Evolutionary conservation across 441 rosid genomes (phyloP), one percentile per base, ranked within the genome.

Genomic region (Bocquillonia castaneifolia): DNA sequence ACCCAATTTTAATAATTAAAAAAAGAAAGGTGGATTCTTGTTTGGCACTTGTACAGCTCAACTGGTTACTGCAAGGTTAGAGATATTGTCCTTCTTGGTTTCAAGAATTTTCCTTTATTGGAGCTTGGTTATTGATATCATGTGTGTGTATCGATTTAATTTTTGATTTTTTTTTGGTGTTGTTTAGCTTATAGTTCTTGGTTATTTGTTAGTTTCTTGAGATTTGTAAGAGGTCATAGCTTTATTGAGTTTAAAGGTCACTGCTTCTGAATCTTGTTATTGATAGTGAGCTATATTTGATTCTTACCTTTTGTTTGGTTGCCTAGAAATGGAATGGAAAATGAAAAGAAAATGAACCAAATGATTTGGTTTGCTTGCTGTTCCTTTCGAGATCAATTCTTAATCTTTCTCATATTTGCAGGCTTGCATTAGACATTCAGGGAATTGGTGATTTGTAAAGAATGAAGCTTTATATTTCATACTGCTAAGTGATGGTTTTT

Each of bases 271-370:
- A 62, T 42, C 37, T 42, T 26, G 15, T 60, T 51, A 10, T 39
- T 66, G 57, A 26, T 26, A 40, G 15, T 20, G 22, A 59, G 40
- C 40, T 23, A 34, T 59, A 28, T 20, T 4, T 15, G 36, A 18
- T 26, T 53, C n/a, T 32, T 42, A 34, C 42, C 10, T 26, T 66
- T 28, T 40, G 29, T 59, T 47, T 68, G 28, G 22, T 68, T 48
- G 23, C 51, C 25, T 26, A 10, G 44, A 25, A 28, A 37, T 37
- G 48, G 65, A 48, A 18, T 59, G 6, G 52, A 39, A 40, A 53
- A 56, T 18, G 1, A 51, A 34, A 51, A 23, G 15, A 15, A 18
- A 12, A 44, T 6, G 26, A 32, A 1, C 28, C 52, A 51, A 60
- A 37, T 59, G 47, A 34, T 50, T 22, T 25, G 23, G 28, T 34